phyloP scores from a whole-genome alignment of 257 asterid species.

The Coffea canephora region DNA sequence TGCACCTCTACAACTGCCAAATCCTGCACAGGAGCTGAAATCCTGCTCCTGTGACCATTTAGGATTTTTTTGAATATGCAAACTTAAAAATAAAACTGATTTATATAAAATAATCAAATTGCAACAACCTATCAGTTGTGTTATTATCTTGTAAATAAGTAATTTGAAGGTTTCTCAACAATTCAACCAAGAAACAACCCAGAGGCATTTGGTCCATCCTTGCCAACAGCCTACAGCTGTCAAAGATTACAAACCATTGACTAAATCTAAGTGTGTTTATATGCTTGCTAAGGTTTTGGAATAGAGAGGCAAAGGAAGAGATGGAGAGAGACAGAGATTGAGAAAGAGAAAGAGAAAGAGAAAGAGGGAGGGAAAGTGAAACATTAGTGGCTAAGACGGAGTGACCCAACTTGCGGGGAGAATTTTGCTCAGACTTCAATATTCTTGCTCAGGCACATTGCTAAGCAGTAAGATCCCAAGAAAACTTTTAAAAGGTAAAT shows the following conservation, averaged over 20 bases:
- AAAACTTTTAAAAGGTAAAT: background rate
- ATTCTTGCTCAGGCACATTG: background rate
- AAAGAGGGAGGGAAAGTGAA: background rate
- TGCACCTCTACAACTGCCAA: conserved; percentile 56
- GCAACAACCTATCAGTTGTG: background rate
- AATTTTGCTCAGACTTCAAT: background rate
- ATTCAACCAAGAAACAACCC: background rate
- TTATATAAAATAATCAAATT: background rate
- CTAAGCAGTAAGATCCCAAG: background rate
- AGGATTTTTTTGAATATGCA: background rate
- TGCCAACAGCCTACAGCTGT: background rate
- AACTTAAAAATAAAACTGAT: background rate
- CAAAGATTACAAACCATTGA: background rate
- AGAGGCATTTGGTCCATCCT: background rate
- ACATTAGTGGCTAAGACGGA: too few relatives aligned
- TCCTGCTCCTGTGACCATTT: conserved; percentile 51
- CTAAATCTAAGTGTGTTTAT: background rate
- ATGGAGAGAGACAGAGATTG: too few relatives aligned
- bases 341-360: background rate
- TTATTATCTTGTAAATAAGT: background rate
- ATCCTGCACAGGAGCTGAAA: conserved; percentile 71
- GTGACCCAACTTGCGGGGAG: background rate
- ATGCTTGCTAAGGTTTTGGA: background rate
- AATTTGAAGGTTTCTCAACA: background rate
- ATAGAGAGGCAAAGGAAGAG: background rate